These are phyloP conservation scores for Trametopsis cervina DNA, from an alignment of 768 basidiomycete species.

Conservation along the genomic window DNA sequence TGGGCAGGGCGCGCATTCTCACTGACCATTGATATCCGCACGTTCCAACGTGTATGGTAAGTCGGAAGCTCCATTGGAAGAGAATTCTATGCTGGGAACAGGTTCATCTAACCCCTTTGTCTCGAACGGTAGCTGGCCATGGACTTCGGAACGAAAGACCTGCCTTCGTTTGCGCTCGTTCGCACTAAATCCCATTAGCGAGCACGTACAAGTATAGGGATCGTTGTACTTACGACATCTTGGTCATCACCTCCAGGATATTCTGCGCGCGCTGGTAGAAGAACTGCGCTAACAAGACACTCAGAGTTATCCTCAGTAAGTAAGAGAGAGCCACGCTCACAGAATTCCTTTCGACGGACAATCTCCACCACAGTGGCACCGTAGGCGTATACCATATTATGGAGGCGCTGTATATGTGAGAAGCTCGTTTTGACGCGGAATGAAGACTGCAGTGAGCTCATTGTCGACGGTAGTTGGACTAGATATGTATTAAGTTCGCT, in stretches of 20 bases:
- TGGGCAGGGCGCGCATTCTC: no score
- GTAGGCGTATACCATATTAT: conserved; percentile 88
- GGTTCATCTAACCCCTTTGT: conserved; percentile 74
- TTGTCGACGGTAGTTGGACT: conserved; percentile 58
- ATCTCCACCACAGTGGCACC: conserved; percentile 88
- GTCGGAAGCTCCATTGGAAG: conserved; percentile 59
- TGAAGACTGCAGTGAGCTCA: conserved; percentile 62
- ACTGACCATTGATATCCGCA: conserved; percentile 70
- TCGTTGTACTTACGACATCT: conserved; percentile 60
- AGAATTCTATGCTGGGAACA: conserved; percentile 75
- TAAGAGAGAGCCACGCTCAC: conserved; percentile 34
- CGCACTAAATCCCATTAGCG: conserved; percentile 34
- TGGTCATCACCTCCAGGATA: conserved; percentile 82
- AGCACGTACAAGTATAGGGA: not conserved
- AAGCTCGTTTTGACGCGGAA: conserved; percentile 77
- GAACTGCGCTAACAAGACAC: conserved; percentile 49
- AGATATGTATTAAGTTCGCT: conserved; percentile 78
- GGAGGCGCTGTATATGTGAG: conserved; percentile 83
- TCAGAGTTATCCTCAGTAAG: conserved; percentile 3
- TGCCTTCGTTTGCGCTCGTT: conserved; percentile 79
- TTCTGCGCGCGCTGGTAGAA: conserved; percentile 76
- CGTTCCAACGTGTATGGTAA: conserved; percentile 58
- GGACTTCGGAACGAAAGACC: conserved; percentile 77
- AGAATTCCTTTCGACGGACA: conserved; percentile 84
- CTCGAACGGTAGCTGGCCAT: conserved; percentile 85